Base-by-base conservation (phyloP, 768 basidiomycete genomes). In the Tubosaeta brunneosetosa region DNA sequence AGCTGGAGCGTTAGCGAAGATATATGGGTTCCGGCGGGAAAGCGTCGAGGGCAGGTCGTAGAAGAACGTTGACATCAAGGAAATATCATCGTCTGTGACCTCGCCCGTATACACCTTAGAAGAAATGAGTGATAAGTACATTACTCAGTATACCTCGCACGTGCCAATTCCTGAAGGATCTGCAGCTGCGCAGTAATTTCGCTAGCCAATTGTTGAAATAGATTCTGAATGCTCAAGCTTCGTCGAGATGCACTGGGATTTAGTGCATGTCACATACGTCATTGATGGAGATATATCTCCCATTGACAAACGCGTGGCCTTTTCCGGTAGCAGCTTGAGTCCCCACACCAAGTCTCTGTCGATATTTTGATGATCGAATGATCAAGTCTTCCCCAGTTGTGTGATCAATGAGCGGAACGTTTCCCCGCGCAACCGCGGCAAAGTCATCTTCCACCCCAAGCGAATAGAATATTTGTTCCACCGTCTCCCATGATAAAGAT, bases 301-400 rank as follows among this genome's bases (percentile, higher is more conserved):
- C 94, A 61, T 97, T 95, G 63, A 95, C 75, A 67, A 97, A 95
- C 4, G 77, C 83, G 57, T 89, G 84, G 0, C 92, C 94, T 3
- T 67, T 66, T 0, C 73, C 60, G 1, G 73, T 64, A 10, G 66
- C 52, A 2, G 66, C 66, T 6, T 42, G 52, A 16, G 72, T 47
- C 1, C 73, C 75, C 3, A 81, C 73, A 10, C 79, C 81, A 19
- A 94, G 65, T 13, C 93, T 76, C 41, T 74, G 73, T 6, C 74
- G 64, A 58, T 92, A 94, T 2, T 58, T 61, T n/a, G 67, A 63
- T 1, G 81, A 74, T 47, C 74, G 76, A 12, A 78, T 72, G 2
- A 84, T 50, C 16, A 72, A 61, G 6, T 71, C 65, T 5, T 64
- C 63, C 14, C 65, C 55, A 1, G 63, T 60, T 13, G 51, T 59